Base-by-base conservation (phyloP, 208 protist genomes). In the Crithidia mellificae region DNA sequence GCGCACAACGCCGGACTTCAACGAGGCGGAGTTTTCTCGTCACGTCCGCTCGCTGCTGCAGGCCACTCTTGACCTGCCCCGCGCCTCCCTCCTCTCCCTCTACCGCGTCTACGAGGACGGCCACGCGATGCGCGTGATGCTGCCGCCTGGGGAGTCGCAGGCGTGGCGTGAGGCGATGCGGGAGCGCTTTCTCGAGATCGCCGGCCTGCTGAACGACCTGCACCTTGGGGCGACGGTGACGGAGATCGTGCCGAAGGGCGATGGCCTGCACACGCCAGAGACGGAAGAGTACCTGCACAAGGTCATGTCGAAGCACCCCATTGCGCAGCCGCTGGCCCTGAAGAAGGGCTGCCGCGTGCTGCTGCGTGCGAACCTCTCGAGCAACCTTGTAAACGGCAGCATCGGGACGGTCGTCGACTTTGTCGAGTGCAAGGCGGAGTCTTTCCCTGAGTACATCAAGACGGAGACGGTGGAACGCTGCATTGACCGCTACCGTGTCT, bases 281-380 rank as follows among this genome's bases (percentile, higher is more conserved):
- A 80, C 55, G 36, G 87, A 95, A 71, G 86, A 92, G 62, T 90
- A 88, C 61, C 76, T 95, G 62, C 81, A 88, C 55, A 83, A 78
- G 66, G 80, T 90, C 19, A 91, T 92, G 85, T 17, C 74, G 41
- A 92, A 91, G 71, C 85, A 91, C 69, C 90, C 89, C 17, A 91
- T 94, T 51, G 90, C 85, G 46, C 90, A 92, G 79, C 85, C 86
- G 24, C 63, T 92, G 59, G 86, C 86, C 6, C 77, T 95, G 55
- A 95, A 95, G 77, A 89, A 90, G 63, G 91, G 91, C 47, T 93
- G 88, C 56, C 88, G 87, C 25, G 88, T 96, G 30, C 74, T 96
- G 38, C 80, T 94, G 43, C 84, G 87, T 12, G 57, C 80, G 27
- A 96, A 96, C 63, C 78, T 96, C 12, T 84, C 77, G 2, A 81